Conservation (phyloP, 106 monocot species). For the Ottelia alismoides region DNA sequence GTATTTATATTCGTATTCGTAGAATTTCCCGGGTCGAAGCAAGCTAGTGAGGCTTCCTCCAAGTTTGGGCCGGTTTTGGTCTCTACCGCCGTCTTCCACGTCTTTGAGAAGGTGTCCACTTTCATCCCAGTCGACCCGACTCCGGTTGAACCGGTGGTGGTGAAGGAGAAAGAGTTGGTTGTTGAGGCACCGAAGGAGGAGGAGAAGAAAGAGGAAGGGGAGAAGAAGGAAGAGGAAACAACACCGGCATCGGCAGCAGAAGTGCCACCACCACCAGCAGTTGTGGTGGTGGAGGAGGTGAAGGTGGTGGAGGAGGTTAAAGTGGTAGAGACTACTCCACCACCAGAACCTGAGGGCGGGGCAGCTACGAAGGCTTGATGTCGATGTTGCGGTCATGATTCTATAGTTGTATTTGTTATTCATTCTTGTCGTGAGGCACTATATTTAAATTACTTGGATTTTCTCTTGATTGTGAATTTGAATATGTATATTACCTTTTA, state of each 20-base stretch:
- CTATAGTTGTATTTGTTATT: too few species aligned
- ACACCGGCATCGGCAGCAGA: not conserved
- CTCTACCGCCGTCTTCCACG: slow-evolving; percentile 44
- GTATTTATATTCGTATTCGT: not conserved
- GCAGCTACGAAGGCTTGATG: too few species aligned
- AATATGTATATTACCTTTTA: too few species aligned
- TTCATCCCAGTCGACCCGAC: slow-evolving; percentile 14
- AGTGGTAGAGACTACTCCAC: too few species aligned
- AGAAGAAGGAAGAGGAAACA: not conserved
- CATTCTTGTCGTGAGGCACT: too few species aligned
- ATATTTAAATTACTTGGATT: too few species aligned
- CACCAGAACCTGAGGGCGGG: too few species aligned
- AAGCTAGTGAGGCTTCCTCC: slow-evolving; percentile 31
- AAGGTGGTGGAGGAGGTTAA: not conserved
- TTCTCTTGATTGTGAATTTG: too few species aligned
- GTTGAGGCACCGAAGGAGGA: not conserved
- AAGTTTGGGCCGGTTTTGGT: slow-evolving; percentile 28
- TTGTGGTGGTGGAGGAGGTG: not conserved
- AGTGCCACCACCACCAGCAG: not conserved
- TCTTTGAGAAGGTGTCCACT: slow-evolving; percentile 48
- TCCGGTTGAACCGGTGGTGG: not conserved
- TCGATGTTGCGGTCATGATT: too few species aligned
- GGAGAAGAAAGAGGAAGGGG: slow-evolving; percentile 1
- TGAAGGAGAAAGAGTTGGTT: not conserved
- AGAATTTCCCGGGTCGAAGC: slow-evolving; percentile 84